Percentiles rank a stretch among this genome's conserved stretches.
These are phyloP conservation scores for Bonia amplexicaulis DNA, from an alignment of 176 grass and related monocot genomes.

Conservation along the genomic window DNA sequence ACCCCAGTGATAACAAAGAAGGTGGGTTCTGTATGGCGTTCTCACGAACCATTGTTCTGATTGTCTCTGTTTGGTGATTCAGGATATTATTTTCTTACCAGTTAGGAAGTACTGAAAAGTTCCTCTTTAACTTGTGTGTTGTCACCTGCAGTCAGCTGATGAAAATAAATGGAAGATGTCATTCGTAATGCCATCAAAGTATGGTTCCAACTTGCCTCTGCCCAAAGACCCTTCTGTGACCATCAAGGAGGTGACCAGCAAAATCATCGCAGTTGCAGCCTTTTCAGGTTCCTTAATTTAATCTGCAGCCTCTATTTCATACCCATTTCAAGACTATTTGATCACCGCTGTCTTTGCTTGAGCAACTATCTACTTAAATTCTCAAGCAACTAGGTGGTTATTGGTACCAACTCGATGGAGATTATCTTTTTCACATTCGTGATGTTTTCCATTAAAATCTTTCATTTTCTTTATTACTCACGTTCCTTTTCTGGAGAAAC, in stretches of 20 bases:
- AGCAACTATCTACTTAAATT: slow-evolving; percentile 11
- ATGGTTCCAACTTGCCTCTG: slow-evolving; percentile 65
- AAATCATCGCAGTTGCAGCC: slow-evolving; percentile 57
- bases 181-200: slow-evolving; percentile 91
- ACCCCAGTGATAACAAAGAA: slow-evolving; percentile 87
- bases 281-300: slow-evolving; percentile 60
- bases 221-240: slow-evolving; percentile 74
- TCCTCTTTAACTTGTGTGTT: slow-evolving; percentile 11
- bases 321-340: background rate
- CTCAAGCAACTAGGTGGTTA: background rate
- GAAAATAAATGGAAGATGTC: slow-evolving; percentile 80
- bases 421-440: background rate
- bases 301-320: background rate
- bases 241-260: slow-evolving; percentile 70
- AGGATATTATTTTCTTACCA: background rate
- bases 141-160: slow-evolving; percentile 31
- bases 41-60: background rate
- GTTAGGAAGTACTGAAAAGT: background rate
- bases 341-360: no score
- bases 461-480: no score
- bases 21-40: slow-evolving; percentile 11
- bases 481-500: background rate
- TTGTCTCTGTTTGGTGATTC: background rate
- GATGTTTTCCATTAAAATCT: background rate
- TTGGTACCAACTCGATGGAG: background rate